phyloP scores from a whole-genome alignment of 352 stramenopile species.

The Plasmopara muralis region DNA sequence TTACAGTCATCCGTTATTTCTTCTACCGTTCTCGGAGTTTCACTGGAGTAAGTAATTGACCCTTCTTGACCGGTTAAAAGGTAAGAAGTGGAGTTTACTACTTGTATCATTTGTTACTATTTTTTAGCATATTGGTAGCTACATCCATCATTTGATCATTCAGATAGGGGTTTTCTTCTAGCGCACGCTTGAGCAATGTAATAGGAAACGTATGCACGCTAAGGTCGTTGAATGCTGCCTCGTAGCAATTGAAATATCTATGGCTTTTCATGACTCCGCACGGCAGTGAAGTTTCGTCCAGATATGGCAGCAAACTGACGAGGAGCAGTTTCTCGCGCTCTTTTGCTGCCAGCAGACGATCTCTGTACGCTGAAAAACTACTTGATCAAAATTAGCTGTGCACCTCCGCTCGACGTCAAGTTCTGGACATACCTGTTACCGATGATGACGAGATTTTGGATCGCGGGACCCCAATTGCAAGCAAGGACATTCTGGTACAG shows the following conservation, averaged over 20 bases:
- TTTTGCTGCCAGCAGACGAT: slow-evolving; percentile 44
- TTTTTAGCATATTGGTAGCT: slow-evolving; percentile 6
- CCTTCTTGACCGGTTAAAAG: neutral
- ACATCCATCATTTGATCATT: slow-evolving; percentile 18
- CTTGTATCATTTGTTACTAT: neutral
- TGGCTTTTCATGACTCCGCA: slow-evolving; percentile 37
- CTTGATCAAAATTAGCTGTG: neutral
- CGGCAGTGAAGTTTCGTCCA: slow-evolving; percentile 38
- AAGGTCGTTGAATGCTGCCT: slow-evolving; percentile 74
- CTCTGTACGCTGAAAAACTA: slow-evolving; percentile 74
- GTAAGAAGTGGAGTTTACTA: neutral
- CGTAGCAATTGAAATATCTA: slow-evolving; percentile 53
- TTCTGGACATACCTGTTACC: slow-evolving; percentile 62
- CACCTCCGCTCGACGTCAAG: neutral
- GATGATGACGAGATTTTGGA: slow-evolving; percentile 58
- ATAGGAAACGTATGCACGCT: slow-evolving; percentile 25
- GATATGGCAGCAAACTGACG: slow-evolving; percentile 40
- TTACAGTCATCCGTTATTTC: slow-evolving; percentile 12
- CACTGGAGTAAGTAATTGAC: slow-evolving; percentile 1
- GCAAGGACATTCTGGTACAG: slow-evolving; percentile 88
- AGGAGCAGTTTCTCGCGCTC: slow-evolving; percentile 42
- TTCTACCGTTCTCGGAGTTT: slow-evolving; percentile 28
- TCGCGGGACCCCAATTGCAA: slow-evolving; percentile 56
- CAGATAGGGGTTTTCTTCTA: slow-evolving; percentile 5
- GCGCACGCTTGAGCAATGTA: slow-evolving; percentile 6